phyloP scores from a whole-genome alignment of 1,139 yeast genomes.

The Suhomyces bribrorum region DNA sequence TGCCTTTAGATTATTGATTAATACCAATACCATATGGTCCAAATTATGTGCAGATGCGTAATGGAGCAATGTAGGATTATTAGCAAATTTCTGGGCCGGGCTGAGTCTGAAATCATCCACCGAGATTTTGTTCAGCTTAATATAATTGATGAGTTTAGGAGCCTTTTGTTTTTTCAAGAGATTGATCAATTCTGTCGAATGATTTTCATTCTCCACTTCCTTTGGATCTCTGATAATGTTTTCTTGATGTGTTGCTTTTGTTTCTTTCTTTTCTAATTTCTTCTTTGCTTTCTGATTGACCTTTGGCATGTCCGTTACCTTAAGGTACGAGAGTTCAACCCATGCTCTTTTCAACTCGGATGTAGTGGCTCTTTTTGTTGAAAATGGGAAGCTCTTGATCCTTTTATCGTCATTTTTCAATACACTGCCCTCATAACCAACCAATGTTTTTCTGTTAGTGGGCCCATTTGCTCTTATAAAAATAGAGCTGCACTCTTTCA shows the following conservation, averaged over 20 bases:
- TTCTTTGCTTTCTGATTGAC: constrained; percentile 33
- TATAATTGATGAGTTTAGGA: constrained; percentile 65
- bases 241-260: neutral
- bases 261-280: constrained; percentile 13
- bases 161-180: constrained; percentile 75
- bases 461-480: constrained; percentile 84
- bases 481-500: constrained; percentile 65
- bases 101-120: constrained; percentile 50
- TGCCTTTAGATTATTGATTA: constrained; percentile 66
- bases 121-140: constrained; percentile 58
- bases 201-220: constrained; percentile 36
- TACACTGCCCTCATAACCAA: constrained; percentile 64
- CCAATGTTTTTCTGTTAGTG: constrained; percentile 60
- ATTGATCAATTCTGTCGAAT: constrained; percentile 57
- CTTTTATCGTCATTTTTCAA: constrained; percentile 54
- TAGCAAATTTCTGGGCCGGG: constrained; percentile 54
- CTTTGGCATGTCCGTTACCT: constrained; percentile 57
- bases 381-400: constrained; percentile 74
- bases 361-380: constrained; percentile 86
- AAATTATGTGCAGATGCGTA: constrained; percentile 72
- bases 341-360: constrained; percentile 82
- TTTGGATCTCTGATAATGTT: constrained; percentile 25
- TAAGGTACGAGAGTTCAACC: constrained; percentile 70
- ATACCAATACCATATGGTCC: constrained; percentile 63
- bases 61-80: constrained; percentile 77